Evolutionary conservation across 148 eudicot species (phyloP), one percentile per base, ranked within the genome.

Genomic region (Hydrangea macrophylla): DNA sequence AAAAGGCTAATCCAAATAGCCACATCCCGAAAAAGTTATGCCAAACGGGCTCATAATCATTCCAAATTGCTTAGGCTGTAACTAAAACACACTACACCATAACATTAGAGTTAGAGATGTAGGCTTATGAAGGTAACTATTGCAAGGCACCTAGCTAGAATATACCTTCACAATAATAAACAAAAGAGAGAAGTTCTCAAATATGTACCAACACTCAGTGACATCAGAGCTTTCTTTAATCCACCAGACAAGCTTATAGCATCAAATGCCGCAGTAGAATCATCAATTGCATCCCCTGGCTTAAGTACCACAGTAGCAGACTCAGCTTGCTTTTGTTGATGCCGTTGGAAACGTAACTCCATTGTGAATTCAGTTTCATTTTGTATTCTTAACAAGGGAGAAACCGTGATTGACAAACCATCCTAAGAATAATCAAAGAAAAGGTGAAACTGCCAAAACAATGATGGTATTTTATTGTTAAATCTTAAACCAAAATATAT

Each of bases 281-380:
- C 97, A 83, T 95, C 96, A 64, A 95, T 62, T 40, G 82, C 64
- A 56, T 85, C 90, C 72, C 96, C 96, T 31, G 81, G 73, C 76
- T 82, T 79, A 31, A 95, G 89, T 65, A 79, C 62, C 67, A 91
- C 79, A 31, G 90, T 78, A 58, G 85, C 99, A 72, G 76, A 80
- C 42, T 87, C 87, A 51, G 70, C 75, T 80, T 82, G 86, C 69
- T 68, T 70, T 69, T 83, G 82, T 53, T 84, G 84, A 74, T 88
- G 90, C 40, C 97, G 84, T 79, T 82, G 91, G 77, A 95, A 89
- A 64, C 87, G 84, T 68, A 95, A 74, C 81, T 89, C 96, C 78
- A 95, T 58, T 0, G 87, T 51, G 72, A 85, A 85, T 59, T 89
- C 85, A 48, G 96, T 95, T 75, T 82, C 85, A 76, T 95, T 95